Evolutionary conservation across 176 grass and related monocot species (phyloP).

Genomic region (Oryza longistaminata): DNA sequence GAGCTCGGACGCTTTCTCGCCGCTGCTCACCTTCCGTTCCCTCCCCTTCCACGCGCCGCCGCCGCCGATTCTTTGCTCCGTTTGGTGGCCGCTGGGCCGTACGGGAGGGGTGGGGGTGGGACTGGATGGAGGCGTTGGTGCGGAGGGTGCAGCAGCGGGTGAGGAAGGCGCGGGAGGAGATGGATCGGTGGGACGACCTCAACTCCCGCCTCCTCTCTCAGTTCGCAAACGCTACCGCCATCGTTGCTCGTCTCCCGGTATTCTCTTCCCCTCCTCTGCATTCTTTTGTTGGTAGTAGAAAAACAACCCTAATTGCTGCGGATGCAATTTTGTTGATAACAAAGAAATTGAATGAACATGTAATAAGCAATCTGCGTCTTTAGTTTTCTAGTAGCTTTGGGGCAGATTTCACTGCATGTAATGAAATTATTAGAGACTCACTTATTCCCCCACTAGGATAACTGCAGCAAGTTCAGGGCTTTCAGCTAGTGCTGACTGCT

Average conservation of each 20-base stretch:
- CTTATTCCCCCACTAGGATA: background rate
- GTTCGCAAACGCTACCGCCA: constrained; percentile 48
- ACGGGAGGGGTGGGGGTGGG: background rate
- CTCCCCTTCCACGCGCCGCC: too few species aligned
- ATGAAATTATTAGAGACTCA: background rate
- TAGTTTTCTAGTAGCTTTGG: background rate
- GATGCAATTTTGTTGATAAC: too few species aligned
- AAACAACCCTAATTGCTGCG: too few species aligned
- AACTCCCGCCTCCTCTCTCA: constrained; percentile 53
- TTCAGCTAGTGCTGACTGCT: background rate
- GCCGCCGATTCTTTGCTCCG: too few species aligned
- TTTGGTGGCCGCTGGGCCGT: too few species aligned
- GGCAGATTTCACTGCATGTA: background rate
- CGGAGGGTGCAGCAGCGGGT: constrained; percentile 74
- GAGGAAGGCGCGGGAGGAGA: constrained; percentile 51
- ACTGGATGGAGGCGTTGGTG: constrained; percentile 53
- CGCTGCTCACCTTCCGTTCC: too few species aligned
- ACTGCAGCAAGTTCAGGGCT: background rate
- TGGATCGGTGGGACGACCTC: constrained; percentile 63
- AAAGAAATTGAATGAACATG: background rate
- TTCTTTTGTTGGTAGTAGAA: too few species aligned
- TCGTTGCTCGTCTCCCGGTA: constrained; percentile 74
- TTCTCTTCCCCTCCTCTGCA: background rate
- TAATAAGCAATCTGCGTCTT: background rate
- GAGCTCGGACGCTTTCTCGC: too few species aligned